Base-by-base conservation (phyloP, 495 filamentous ascomycete species). In the Lasiosphaeria ovina region DNA sequence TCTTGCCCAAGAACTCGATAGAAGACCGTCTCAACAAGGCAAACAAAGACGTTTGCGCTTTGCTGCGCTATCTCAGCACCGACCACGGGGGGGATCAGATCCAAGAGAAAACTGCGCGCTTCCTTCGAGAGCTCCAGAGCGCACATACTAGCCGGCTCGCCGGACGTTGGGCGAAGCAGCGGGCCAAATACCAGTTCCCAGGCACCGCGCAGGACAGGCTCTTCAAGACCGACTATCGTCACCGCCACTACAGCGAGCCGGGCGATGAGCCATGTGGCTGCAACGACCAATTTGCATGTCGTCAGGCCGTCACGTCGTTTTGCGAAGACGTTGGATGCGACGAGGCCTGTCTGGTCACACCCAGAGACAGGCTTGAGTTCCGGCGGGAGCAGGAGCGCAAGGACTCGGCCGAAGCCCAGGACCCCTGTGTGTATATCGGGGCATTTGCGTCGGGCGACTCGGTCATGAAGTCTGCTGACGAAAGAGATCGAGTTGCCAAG, bases 11-110 rank as follows among this genome's bases (percentile, higher is more conserved):
- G 60, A 59, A 58, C 44, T 62, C 53, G 6, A 40, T 73, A 7
- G 60, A 69, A 17, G 69, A 77, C 31, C 71, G 47, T 10, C 68
- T 74, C 3, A 64, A 66, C 40, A 62, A 62, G 54, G 65, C 72
- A 16, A 71, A 69, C 47, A 60, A 57, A 42, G 65, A 76, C 17
- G 68, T 79, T 45, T 63, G 70, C 32, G 38, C 50, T 11, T 52
- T 76, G 11, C 45, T 77, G 12, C 31, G 44, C 2, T 67, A 48
- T 6, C 54, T 76, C 33, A 34, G 62, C n/a, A 62, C 64, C 0
- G 35, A 57, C 2, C 24, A 35, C 17, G 54, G 52, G 33, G 38
- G 60, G 33, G 51, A 47, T 24, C 34, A 54, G 12, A 61, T 75
- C 17, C 44, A 62, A 35, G 35, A 65, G 12, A 58, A 66, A 32